These are phyloP conservation scores for Ogataea paraovalis DNA, from an alignment of 805 yeast species.

Conservation along the genomic window DNA sequence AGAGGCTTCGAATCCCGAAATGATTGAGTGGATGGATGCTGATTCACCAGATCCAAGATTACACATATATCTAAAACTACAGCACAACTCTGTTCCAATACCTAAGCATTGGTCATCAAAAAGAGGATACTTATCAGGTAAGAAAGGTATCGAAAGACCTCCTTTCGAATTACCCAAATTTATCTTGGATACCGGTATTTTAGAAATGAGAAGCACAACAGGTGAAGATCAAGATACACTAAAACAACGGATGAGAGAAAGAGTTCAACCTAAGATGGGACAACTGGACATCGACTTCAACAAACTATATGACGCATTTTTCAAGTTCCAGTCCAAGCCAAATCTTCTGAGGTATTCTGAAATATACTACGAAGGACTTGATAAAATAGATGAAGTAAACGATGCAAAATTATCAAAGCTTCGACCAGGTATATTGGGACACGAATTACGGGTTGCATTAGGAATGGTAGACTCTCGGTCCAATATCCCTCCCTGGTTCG, in stretches of 20 bases:
- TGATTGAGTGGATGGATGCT: conserved; percentile 83
- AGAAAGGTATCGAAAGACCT: conserved; percentile 60
- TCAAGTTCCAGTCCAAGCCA: conserved; percentile 76
- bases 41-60: conserved; percentile 78
- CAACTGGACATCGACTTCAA: conserved; percentile 81
- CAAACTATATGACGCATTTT: conserved; percentile 80
- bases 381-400: conserved; percentile 31
- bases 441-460: conserved; percentile 60
- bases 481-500: conserved; percentile 76
- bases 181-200: conserved; percentile 78
- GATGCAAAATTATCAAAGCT: conserved; percentile 32
- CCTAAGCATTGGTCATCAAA: conserved; percentile 85
- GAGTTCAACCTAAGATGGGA: conserved; percentile 88
- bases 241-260: conserved; percentile 72
- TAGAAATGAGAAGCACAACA: conserved; percentile 71
- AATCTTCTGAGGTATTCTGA: conserved; percentile 67
- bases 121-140: conserved; percentile 65
- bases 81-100: conserved; percentile 65
- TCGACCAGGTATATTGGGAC: conserved; percentile 66
- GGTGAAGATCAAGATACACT: conserved; percentile 52
- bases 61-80: conserved; percentile 58
- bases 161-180: conserved; percentile 77
- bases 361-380: conserved; percentile 68
- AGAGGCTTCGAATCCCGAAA: conserved; percentile 56
- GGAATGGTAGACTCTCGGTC: conserved; percentile 46